Percentiles rank a stretch among this genome's conserved stretches.
These are phyloP conservation scores for Albatrellus ellisii DNA, from an alignment of 768 basidiomycete species.

Conservation along the genomic window DNA sequence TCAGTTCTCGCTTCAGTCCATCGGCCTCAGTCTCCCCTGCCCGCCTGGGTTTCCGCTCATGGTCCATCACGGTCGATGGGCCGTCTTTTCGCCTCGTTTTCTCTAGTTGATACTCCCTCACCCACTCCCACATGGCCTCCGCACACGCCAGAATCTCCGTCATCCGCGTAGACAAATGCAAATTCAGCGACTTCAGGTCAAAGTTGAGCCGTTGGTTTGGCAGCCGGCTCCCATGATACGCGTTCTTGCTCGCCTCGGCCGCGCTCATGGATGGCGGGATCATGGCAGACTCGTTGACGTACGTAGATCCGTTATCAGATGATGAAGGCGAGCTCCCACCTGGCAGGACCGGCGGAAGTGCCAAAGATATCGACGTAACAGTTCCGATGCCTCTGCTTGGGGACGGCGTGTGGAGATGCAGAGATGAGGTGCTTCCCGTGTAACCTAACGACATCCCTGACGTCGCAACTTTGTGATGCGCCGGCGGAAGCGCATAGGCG, in stretches of 20 bases:
- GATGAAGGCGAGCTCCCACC: too few relatives aligned
- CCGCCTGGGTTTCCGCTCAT: neutral
- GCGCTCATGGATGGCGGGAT: too few relatives aligned
- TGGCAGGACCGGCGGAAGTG: too few relatives aligned
- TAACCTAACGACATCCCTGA: too few relatives aligned
- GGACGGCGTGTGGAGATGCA: neutral
- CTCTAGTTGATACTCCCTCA: conserved; percentile 32
- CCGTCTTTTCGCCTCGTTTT: too few relatives aligned
- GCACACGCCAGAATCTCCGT: conserved; percentile 57
- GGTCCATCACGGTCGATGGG: neutral
- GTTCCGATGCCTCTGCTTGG: too few relatives aligned
- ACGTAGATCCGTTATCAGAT: too few relatives aligned
- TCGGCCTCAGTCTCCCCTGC: neutral
- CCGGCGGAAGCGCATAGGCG: conserved; percentile 25
- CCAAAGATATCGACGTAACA: too few relatives aligned
- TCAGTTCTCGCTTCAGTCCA: conserved; percentile 19
- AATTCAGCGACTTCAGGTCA: conserved; percentile 44
- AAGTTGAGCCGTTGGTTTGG: conserved; percentile 42
- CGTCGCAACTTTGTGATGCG: conserved; percentile 4
- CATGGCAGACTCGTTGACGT: too few relatives aligned
- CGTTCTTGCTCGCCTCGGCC: too few relatives aligned
- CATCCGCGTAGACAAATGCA: conserved; percentile 48
- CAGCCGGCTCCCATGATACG: too few relatives aligned
- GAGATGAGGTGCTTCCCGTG: neutral
- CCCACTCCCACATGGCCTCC: conserved; percentile 76